Evolutionary conservation across 148 eudicot genomes (phyloP), one percentile per base, ranked within the genome.

Genomic region (Polygonum maritimum): DNA sequence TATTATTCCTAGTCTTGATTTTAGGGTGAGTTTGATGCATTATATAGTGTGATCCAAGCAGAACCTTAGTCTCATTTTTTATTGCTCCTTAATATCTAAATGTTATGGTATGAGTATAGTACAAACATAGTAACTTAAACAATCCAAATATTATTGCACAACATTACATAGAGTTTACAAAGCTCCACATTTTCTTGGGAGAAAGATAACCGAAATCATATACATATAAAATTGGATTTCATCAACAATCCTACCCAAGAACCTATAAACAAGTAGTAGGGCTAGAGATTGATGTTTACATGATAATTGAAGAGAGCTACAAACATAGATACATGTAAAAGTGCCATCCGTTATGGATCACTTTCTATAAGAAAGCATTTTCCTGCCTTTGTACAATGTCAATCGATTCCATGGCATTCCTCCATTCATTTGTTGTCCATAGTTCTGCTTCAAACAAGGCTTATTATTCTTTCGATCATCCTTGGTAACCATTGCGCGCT

Each of bases 341-440:
- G 21, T 57, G 7, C 26, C 26, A 9, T 49, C 10, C 11, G 21
- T 19, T 19, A 52, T 52, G 18, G 19, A 57, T 57, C 31, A 57
- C 19, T 36, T 81, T 16, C 75, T 88, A 48, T 70, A 60, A 57
- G 11, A 57, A 19, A 57, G 9, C 75, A 85, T 14, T 52, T 85
- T 78, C 7, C 85, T 85, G 74, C 92, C 94, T 77, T 81, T 88
- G 51, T 92, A 92, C 81, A 92, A 77, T 3, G 57, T 87, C 85
- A 85, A 81, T 80, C 94, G 78, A 49, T 89, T 92, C 14, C 79
- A 84, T 18, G 97, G 97, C 89, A 89, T 86, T 2, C 78, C 19
- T 12, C 73, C 79, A 41, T 82, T 83, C 60, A 83, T 76, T 14
- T 79, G 83, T 35, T 70, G 51, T 22, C 31, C 9, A 22, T 58